phyloP scores from a whole-genome alignment of 2,329 filamentous ascomycete species.

The Diaporthe batatas region DNA sequence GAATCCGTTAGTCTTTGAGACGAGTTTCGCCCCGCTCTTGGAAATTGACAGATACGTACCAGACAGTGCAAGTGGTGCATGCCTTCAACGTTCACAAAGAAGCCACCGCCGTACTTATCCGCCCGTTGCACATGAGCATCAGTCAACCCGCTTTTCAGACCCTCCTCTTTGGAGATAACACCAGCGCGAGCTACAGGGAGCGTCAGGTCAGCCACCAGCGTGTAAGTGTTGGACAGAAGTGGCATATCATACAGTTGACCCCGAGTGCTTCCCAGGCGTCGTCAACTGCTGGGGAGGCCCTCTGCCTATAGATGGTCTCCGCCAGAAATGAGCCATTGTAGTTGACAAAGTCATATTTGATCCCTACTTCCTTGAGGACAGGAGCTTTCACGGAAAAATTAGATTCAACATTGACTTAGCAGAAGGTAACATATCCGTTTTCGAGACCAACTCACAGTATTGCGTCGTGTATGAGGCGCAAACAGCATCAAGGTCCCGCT shows the following conservation, averaged over 20 bases:
- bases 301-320: constrained; percentile 66
- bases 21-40: background rate
- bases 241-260: constrained; percentile 58
- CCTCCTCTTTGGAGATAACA: constrained; percentile 63
- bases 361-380: constrained; percentile 51
- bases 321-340: constrained; percentile 72
- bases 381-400: constrained; percentile 47
- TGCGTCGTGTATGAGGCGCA: constrained; percentile 53
- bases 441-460: constrained; percentile 51
- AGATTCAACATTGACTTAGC: accelerated
- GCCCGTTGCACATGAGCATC: constrained; percentile 67
- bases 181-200: constrained; percentile 60
- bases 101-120: constrained; percentile 69
- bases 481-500: constrained; percentile 41
- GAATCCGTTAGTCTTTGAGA: background rate
- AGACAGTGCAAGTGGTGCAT: constrained; percentile 71
- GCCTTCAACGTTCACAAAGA: constrained; percentile 68
- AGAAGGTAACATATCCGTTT: no score
- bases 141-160: constrained; percentile 63
- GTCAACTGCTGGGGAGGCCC: constrained; percentile 67
- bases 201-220: constrained; percentile 40
- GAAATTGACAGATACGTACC: constrained; percentile 50
- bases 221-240: background rate
- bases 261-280: constrained; percentile 65
- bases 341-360: constrained; percentile 51